Conservation (phyloP, 768 basidiomycete species). For the Boletus reticulatus region DNA sequence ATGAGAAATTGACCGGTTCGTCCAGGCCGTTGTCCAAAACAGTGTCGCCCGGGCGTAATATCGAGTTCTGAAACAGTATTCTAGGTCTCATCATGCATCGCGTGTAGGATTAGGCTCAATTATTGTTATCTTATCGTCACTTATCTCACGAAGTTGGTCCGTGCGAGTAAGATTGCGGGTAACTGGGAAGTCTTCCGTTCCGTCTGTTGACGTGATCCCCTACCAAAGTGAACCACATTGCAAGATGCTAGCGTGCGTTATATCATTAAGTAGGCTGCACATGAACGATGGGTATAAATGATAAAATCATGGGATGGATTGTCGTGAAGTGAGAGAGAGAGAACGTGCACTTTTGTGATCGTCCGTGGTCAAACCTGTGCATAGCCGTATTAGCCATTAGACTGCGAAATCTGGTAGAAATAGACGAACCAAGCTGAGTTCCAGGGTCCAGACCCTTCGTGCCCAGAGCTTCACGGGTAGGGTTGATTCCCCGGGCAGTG, state of each 20-base stretch:
- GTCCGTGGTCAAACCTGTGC: constrained; percentile 18
- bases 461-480: constrained; percentile 90
- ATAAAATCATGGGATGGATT: constrained; percentile 16
- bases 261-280: constrained; percentile 27
- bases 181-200: too few species aligned
- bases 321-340: constrained; percentile 15
- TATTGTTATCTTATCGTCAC: background rate
- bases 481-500: constrained; percentile 49
- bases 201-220: background rate
- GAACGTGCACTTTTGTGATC: constrained; percentile 2
- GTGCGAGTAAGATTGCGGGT: too few species aligned
- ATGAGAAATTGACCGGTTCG: background rate
- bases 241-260: constrained; percentile 27
- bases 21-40: background rate
- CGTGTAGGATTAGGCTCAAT: background rate
- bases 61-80: too few species aligned
- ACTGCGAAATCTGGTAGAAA: background rate
- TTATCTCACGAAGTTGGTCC: too few species aligned
- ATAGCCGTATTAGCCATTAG: background rate
- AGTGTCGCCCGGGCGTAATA: too few species aligned
- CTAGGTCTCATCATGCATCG: too few species aligned
- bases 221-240: constrained; percentile 8
- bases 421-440: constrained; percentile 79
- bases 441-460: constrained; percentile 95
- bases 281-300: constrained; percentile 27